Evolutionary conservation across 306 rosid genomes (phyloP).

Genomic region (Trifolium pratense): DNA sequence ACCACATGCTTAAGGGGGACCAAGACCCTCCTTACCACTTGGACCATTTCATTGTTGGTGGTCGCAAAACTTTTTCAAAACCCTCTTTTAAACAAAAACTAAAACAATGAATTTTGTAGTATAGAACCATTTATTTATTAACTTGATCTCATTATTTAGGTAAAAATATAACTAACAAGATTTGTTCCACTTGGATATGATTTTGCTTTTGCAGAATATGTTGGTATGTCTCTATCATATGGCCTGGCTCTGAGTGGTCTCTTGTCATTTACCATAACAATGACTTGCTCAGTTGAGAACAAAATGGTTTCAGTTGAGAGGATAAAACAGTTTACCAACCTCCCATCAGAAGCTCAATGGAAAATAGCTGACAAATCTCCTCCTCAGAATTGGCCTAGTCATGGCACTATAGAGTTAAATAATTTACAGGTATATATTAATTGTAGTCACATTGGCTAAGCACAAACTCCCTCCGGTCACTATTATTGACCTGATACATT

Average conservation of each 20-base stretch:
- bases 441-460: slow-evolving; percentile 8
- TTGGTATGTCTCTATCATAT: slow-evolving; percentile 84
- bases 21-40: no score
- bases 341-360: slow-evolving; percentile 86
- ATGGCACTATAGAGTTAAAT: slow-evolving; percentile 64
- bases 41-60: no score
- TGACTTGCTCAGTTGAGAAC: slow-evolving; percentile 78
- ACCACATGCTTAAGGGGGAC: no score
- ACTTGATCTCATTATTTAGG: not conserved
- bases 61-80: not conserved
- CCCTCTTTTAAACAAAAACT: not conserved
- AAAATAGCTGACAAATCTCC: slow-evolving; percentile 55
- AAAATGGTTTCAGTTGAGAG: slow-evolving; percentile 91
- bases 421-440: slow-evolving; percentile 69
- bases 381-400: slow-evolving; percentile 79
- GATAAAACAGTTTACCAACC: slow-evolving; percentile 68
- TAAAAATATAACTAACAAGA: slow-evolving; percentile 17
- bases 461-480: no score
- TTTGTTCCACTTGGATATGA: slow-evolving; percentile 22
- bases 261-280: slow-evolving; percentile 58
- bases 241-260: slow-evolving; percentile 72
- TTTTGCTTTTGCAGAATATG: slow-evolving; percentile 60
- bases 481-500: no score
- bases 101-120: no score
- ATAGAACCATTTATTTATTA: no score